These are phyloP conservation scores for Hypoxylon perforatum DNA, from an alignment of 495 filamentous ascomycete genomes.

Conservation along the genomic window DNA sequence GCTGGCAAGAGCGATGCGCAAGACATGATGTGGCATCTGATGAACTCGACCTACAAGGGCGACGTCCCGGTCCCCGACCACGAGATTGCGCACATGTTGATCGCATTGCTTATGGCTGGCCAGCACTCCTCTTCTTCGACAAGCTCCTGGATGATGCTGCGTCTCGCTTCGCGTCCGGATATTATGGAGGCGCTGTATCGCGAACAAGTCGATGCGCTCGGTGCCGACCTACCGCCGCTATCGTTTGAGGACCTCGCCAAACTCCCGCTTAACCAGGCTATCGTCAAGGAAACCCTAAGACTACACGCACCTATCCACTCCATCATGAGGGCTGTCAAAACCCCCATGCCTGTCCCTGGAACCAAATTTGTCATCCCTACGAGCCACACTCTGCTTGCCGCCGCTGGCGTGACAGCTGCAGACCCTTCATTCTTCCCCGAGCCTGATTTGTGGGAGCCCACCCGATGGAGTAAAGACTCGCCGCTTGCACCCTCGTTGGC, in stretches of 20 bases:
- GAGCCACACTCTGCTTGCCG: constrained; percentile 79
- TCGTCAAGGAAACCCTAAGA: constrained; percentile 84
- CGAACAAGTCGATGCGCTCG: constrained; percentile 74
- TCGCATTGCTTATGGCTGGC: constrained; percentile 88
- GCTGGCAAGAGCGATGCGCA: constrained; percentile 59
- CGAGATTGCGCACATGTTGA: constrained; percentile 92
- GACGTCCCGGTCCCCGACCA: constrained; percentile 76
- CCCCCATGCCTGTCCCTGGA: constrained; percentile 79
- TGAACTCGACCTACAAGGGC: constrained; percentile 81
- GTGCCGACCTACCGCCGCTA: constrained; percentile 70
- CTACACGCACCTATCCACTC: constrained; percentile 86
- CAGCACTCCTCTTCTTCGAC: constrained; percentile 89
- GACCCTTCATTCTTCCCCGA: constrained; percentile 82
- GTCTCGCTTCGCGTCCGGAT: constrained; percentile 76
- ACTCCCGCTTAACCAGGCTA: constrained; percentile 73
- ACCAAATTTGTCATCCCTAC: constrained; percentile 83
- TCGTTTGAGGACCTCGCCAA: constrained; percentile 74
- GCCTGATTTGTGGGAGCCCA: constrained; percentile 83
- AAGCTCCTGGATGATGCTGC: constrained; percentile 82
- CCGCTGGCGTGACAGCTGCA: constrained; percentile 79
- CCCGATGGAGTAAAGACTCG: constrained; percentile 77
- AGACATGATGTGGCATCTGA: constrained; percentile 88
- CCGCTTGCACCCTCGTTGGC: constrained; percentile 57
- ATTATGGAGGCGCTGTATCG: constrained; percentile 79
- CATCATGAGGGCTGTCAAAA: constrained; percentile 86